Conservation (phyloP, 2,329 filamentous ascomycete species). For the Chrysoporthe austroafricana region DNA sequence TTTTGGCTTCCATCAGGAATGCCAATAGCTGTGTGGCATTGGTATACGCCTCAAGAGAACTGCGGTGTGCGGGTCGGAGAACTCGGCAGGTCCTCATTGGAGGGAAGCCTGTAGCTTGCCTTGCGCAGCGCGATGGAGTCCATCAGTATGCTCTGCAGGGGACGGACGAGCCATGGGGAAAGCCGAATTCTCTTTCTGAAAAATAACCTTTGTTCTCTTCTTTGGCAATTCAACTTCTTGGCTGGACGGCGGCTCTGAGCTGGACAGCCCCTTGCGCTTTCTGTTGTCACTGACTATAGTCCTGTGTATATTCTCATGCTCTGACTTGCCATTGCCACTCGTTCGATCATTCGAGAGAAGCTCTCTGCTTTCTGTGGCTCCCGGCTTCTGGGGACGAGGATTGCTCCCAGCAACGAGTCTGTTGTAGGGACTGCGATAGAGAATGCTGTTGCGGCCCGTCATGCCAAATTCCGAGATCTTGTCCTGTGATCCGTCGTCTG, state of each 20-base stretch:
- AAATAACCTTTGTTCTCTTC: not conserved
- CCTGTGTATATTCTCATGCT: no score
- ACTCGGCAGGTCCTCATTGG: not conserved
- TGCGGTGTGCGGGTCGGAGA: conserved; percentile 1
- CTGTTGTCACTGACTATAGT: not conserved
- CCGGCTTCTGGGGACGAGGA: not conserved
- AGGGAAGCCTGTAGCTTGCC: not conserved
- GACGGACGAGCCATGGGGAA: not conserved
- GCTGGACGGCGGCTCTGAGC: not conserved
- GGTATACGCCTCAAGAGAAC: not conserved
- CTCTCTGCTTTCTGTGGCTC: not conserved
- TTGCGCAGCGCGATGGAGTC: conserved; percentile 5
- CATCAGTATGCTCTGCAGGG: not conserved
- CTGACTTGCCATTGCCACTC: not conserved
- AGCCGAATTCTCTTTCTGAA: not conserved
- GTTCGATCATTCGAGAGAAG: not conserved
- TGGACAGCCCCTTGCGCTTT: conserved; percentile 11
- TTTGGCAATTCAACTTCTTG: not conserved
- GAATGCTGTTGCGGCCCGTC: not conserved
- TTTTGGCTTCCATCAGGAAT: not conserved
- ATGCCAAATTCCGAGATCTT: not conserved
- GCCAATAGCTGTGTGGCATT: not conserved
- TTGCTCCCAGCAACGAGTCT: conserved; percentile 19
- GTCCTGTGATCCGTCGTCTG: not conserved
- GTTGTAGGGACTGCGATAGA: conserved; percentile 23